Conservation (phyloP, 495 filamentous ascomycete species). For the Tuber brumale region DNA sequence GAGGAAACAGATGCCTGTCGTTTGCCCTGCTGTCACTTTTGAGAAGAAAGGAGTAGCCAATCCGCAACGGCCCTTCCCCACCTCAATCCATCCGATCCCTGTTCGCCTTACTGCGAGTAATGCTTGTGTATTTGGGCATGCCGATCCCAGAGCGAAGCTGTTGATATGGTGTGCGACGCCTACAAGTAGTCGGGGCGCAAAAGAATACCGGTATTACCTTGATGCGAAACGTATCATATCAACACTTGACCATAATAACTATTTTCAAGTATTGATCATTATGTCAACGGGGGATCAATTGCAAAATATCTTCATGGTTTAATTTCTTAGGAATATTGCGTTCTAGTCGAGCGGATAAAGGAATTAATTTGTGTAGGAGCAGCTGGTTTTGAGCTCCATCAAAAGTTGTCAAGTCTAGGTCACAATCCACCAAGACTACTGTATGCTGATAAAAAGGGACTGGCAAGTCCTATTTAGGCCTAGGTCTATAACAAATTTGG, state of each 20-base stretch:
- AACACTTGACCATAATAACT: not conserved
- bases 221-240: not conserved
- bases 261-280: not conserved
- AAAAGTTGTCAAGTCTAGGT: not conserved
- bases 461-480: not conserved
- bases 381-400: not conserved
- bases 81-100: constrained; percentile 23
- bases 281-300: not conserved
- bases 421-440: not conserved
- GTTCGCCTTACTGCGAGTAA: constrained; percentile 29
- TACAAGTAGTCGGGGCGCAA: not conserved
- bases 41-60: constrained; percentile 31
- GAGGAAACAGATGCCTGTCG: constrained; percentile 17
- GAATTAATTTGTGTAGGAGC: not conserved
- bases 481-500: not conserved
- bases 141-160: not conserved
- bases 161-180: not conserved
- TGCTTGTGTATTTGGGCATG: constrained; percentile 1
- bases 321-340: not conserved
- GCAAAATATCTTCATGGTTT: not conserved
- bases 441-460: too few relatives aligned
- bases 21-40: constrained; percentile 39
- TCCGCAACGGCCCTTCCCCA: constrained; percentile 33
- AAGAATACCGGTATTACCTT: too few relatives aligned
- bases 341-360: constrained; percentile 10